Evolutionary conservation across 257 asterid species (phyloP), one percentile per base, ranked within the genome.

Genomic region (Nicotiana attenuata): DNA sequence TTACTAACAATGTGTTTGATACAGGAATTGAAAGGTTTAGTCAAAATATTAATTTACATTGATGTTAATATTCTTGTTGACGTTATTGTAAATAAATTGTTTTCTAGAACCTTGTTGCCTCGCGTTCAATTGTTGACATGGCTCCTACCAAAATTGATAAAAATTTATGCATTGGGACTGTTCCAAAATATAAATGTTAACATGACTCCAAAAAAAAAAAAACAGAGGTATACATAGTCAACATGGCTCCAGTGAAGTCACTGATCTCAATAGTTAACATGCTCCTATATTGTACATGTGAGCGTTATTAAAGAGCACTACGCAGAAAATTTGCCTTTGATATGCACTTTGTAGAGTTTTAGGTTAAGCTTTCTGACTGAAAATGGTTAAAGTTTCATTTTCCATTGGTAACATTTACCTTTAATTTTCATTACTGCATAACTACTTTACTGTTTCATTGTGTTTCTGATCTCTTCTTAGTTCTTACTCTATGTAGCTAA

Each of bases 401-500:
- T 3, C 1, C 8, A 24, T 61, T 24, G 3, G 24, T 35, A 24
- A 22, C 17, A 20, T 60, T 20, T 11, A 24, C 33, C 66, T 61
- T 22, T 61, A 24, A 10, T 61, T 61, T 61, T 61, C 67, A 24
- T 61, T 61, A 41, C 11, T 41, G 10, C 47, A 2, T 8, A 7
- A 7, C 47, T 41, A 41, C 11, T 41, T 41, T 41, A 8, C 47
- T 41, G 11, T 41, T 41, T 41, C 47, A 41, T 41, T 41, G 47
- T 41, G 47, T 7, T 41, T 41, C 8, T 61, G 66, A 60, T 60
- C 66, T 60, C 31, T 60, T 20, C 47, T 7, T 22, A 22, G 47
- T 41, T 7, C 47, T 41, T 10, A 14, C 29, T 52, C 20, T 20
- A 52, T 85, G 88, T 91, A 96, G 99, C 84, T 79, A 83, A 87